Base-by-base conservation (phyloP, 345 rosid species). In the Clausena lansium region DNA sequence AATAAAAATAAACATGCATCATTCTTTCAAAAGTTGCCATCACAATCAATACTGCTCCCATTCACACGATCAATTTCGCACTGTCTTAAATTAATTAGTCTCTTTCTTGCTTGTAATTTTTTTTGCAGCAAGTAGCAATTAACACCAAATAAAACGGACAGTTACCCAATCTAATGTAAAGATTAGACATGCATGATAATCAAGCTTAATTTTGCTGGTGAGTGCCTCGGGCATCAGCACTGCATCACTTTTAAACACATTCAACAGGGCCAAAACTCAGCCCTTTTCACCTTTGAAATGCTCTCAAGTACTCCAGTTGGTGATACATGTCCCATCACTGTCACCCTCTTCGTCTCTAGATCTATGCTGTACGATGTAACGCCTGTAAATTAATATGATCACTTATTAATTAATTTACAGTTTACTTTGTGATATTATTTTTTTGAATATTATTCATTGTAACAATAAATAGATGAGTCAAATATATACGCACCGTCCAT, bases 361-460 rank as follows among this genome's bases (percentile, higher is more conserved):
- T 94, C 98, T 77, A 91, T 87, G 68, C 91, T 91, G 87, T 74
- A 94, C 67, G 98, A 92, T 69, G 90, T 94, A 58, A 94, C 98
- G 47, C 97, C 98, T 92, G 84, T 2, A 25, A 45, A 45, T 41
- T n/a, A n/a, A 41, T 10, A 41, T 10, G 50, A 41, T 11, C 50
- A n/a, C n/a, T n/a, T n/a, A n/a, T n/a, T n/a, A n/a, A n/a, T n/a
- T n/a, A n/a, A n/a, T n/a, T n/a, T n/a, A n/a, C n/a, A n/a, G n/a
- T n/a, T n/a, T n/a, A n/a, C n/a, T n/a, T n/a, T n/a, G n/a, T n/a
- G n/a, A n/a, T n/a, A n/a, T n/a, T n/a, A n/a, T n/a, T n/a, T n/a
- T n/a, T n/a, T n/a, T n/a, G n/a, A n/a, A n/a, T n/a, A n/a, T n/a
- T n/a, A n/a, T n/a, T n/a, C n/a, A n/a, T n/a, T n/a, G n/a, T n/a